phyloP scores from a whole-genome alignment of 2,329 filamentous ascomycete species.

The Aspergillus tanneri region DNA sequence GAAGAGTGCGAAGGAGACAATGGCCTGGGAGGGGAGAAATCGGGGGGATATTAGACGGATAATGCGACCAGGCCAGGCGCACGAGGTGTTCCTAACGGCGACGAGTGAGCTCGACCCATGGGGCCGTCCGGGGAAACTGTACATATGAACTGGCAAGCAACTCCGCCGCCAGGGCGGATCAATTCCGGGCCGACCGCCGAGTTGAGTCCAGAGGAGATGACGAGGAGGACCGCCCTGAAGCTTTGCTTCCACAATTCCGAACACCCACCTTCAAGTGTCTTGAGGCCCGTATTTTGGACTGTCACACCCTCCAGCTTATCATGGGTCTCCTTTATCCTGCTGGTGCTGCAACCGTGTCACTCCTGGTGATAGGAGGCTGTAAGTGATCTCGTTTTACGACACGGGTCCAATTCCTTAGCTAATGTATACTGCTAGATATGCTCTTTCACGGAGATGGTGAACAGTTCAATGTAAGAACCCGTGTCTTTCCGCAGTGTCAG shows the following conservation, averaged over 20 bases:
- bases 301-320: conserved; percentile 24
- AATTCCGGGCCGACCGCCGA: conserved; percentile 19
- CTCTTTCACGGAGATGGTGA: conserved; percentile 96
- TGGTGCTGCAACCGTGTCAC: conserved; percentile 65
- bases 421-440: conserved; percentile 67
- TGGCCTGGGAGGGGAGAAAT: neutral
- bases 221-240: conserved; percentile 11
- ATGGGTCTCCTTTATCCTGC: conserved; percentile 75
- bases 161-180: conserved; percentile 24
- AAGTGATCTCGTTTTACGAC: conserved; percentile 41
- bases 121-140: conserved; percentile 29
- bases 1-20: conserved; percentile 8
- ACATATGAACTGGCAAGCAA: neutral
- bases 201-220: neutral
- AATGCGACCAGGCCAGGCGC: conserved; percentile 12
- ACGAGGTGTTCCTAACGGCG: conserved; percentile 12
- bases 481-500: neutral
- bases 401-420: conserved; percentile 18
- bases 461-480: conserved; percentile 75
- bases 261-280: conserved; percentile 10
- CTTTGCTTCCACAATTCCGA: conserved; percentile 12
- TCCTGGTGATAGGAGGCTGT: conserved; percentile 77
- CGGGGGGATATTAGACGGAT: conserved; percentile 1
- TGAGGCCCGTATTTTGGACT: conserved; percentile 19
- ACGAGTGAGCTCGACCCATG: conserved; percentile 21